Evolutionary conservation across 106 monocot genomes (phyloP), one percentile per base, ranked within the genome.

Genomic region (Iris macrosiphon): DNA sequence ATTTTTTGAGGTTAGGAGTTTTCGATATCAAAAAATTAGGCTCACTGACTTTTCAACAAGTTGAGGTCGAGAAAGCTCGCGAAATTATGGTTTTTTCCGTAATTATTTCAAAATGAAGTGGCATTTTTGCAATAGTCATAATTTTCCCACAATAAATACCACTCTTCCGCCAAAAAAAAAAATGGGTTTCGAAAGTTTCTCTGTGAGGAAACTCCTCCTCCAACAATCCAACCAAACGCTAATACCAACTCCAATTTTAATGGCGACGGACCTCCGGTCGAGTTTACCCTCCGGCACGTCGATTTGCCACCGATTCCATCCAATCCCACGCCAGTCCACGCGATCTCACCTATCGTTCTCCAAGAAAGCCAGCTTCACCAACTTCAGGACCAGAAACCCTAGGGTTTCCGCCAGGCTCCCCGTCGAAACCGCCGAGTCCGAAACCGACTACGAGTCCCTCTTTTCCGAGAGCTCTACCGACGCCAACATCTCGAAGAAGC

Each of bases 181-280:
- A n/a, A n/a, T n/a, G n/a, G n/a, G n/a, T n/a, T n/a, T n/a, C n/a
- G n/a, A n/a, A n/a, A n/a, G n/a, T n/a, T n/a, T n/a, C n/a, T n/a
- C n/a, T n/a, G n/a, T n/a, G n/a, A n/a, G n/a, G n/a, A n/a, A n/a
- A n/a, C n/a, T n/a, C n/a, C n/a, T n/a, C n/a, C n/a, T n/a, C n/a
- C n/a, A n/a, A n/a, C n/a, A n/a, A n/a, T n/a, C n/a, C n/a, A n/a
- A n/a, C n/a, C n/a, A n/a, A n/a, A n/a, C n/a, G n/a, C n/a, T n/a
- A n/a, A n/a, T n/a, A n/a, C n/a, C n/a, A n/a, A n/a, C n/a, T n/a
- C n/a, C n/a, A n/a, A n/a, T n/a, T n/a, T n/a, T n/a, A n/a, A n/a
- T n/a, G n/a, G 40, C 64, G 23, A 30, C 81, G 59, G 64, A 78
- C 51, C 79, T 85, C 60, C 74, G 60, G n/a, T 84, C 77, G 14